Evolutionary conservation across 2,329 filamentous ascomycete species (phyloP).

Genomic region (Colletotrichum acutatum): DNA sequence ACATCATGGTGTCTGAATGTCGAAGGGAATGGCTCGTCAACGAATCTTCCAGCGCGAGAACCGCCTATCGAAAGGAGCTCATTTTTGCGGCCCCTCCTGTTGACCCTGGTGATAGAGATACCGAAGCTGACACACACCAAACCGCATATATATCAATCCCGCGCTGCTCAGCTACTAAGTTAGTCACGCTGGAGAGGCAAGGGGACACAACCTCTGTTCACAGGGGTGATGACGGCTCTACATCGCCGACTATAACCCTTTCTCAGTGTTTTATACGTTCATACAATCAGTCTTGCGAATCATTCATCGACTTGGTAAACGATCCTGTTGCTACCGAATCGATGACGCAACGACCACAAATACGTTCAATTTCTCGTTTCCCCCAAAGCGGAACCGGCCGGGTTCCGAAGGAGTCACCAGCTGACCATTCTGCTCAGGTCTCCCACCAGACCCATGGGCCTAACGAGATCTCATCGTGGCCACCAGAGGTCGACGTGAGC

Average conservation of each 20-base stretch:
- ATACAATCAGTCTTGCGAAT: conserved; percentile 63
- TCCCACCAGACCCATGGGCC: too few relatives aligned
- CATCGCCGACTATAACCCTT: conserved; percentile 57
- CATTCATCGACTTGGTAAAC: conserved; percentile 71
- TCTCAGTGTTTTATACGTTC: conserved; percentile 64
- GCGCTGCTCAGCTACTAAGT: background rate
- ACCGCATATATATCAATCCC: background rate
- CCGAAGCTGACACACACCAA: background rate
- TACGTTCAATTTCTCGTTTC: conserved; percentile 48
- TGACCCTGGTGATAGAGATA: conserved; percentile 37
- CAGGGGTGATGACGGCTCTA: conserved; percentile 55
- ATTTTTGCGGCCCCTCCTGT: conserved; percentile 46
- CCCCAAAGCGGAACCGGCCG: background rate
- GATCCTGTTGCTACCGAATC: conserved; percentile 49
- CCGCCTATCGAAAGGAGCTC: conserved; percentile 72
- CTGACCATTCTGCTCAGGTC: background rate
- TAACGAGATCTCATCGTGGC: conserved; percentile 39
- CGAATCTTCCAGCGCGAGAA: conserved; percentile 69
- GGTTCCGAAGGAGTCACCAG: background rate
- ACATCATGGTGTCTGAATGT: conserved; percentile 72
- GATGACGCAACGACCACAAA: conserved; percentile 52
- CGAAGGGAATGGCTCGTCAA: conserved; percentile 72
- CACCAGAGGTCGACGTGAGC: conserved; percentile 28
- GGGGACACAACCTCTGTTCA: conserved; percentile 60
- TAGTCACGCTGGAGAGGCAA: background rate